A percentile compares a stretch with the other conserved stretches of the same genome.
phyloP scores from a whole-genome alignment of 345 rosid genomes.

The Melaleuca quinquenervia region DNA sequence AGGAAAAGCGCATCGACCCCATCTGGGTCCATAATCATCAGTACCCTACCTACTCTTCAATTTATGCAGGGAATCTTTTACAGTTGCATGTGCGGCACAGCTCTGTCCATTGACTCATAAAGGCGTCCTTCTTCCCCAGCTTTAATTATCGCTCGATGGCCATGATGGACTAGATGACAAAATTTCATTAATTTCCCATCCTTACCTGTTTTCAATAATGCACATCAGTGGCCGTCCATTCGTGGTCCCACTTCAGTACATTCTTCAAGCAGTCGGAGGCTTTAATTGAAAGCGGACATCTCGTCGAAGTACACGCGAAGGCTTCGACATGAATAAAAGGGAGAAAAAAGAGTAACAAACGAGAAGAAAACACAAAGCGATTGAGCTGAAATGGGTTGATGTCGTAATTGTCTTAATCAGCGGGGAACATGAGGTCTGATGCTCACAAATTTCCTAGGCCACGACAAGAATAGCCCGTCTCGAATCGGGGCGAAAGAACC shows the following conservation, averaged over 20 bases:
- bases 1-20: too few species aligned
- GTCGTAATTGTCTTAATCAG: background rate
- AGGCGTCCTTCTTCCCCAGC: background rate
- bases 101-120: background rate
- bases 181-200: background rate
- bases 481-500: background rate
- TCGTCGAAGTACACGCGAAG: background rate
- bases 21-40: too few species aligned
- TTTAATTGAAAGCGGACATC: background rate
- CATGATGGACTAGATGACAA: constrained; percentile 1
- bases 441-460: background rate
- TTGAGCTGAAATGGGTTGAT: background rate
- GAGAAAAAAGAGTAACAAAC: too few species aligned
- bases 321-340: background rate
- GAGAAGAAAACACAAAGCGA: background rate
- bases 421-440: background rate
- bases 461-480: background rate
- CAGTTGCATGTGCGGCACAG: background rate
- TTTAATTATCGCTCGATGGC: background rate
- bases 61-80: background rate
- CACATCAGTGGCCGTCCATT: background rate
- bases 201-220: background rate
- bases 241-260: background rate
- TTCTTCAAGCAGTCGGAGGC: background rate
- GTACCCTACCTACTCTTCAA: background rate